Evolutionary conservation across 1,139 yeast species (phyloP).

Genomic region (Casaregolazyma lundiana): DNA sequence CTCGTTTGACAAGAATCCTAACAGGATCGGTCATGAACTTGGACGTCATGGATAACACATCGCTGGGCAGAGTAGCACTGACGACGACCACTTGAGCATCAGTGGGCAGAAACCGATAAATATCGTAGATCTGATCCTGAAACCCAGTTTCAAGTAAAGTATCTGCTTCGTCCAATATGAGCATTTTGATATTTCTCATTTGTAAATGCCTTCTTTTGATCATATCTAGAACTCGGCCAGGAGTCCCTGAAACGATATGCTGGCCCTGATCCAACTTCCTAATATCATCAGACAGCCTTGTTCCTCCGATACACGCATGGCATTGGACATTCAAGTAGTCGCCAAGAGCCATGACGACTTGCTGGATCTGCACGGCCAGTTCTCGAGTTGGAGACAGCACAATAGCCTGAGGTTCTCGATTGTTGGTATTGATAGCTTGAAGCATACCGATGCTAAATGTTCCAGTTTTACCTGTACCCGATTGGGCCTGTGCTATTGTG

Average conservation of each 20-base stretch:
- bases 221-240: conserved; percentile 90
- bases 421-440: conserved; percentile 66
- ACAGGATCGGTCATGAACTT: conserved; percentile 91
- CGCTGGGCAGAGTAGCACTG: conserved; percentile 85
- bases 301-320: conserved; percentile 94
- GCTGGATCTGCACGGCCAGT: conserved; percentile 82
- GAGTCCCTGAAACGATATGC: conserved; percentile 95
- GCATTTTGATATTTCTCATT: conserved; percentile 71
- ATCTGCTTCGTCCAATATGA: conserved; percentile 92
- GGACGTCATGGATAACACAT: conserved; percentile 78
- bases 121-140: conserved; percentile 87
- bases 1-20: conserved; percentile 83
- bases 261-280: conserved; percentile 71
- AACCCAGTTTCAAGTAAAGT: conserved; percentile 87
- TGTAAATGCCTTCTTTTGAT: conserved; percentile 67
- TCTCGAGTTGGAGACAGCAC: conserved; percentile 96
- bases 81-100: conserved; percentile 89
- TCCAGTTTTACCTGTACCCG: conserved; percentile 98
- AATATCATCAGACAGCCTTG: conserved; percentile 74
- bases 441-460: conserved; percentile 91
- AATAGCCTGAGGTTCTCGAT: conserved; percentile 58
- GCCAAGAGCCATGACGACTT: conserved; percentile 78
- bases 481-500: conserved; percentile 95
- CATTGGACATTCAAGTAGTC: conserved; percentile 76
- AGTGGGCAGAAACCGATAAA: conserved; percentile 73